Base-by-base conservation (phyloP, 768 basidiomycete species). In the Sutorius australiensis region DNA sequence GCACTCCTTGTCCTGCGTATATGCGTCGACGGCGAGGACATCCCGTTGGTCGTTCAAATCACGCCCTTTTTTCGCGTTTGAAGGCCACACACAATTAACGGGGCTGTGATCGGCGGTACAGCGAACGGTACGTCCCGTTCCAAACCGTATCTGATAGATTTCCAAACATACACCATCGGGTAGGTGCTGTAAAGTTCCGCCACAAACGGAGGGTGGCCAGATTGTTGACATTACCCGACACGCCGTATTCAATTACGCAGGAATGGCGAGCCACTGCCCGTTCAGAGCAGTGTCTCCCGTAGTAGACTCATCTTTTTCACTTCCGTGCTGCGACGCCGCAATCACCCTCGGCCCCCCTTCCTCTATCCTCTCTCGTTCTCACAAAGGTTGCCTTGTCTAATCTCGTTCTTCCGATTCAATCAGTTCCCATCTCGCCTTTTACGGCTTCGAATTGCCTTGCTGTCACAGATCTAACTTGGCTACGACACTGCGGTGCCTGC, bases 401-500 rank as follows among this genome's bases (percentile, higher is more conserved):
- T 67, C 63, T 61, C 16, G 48, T 52, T 16, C 37, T 28, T 55
- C 60, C 38, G 62, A 63, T 62, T 57, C 51, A 45, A 17, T 28
- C 49, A 39, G 42, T 51, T 37, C 50, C 49, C 54, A 48, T 54
- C 30, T 53, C 48, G 50, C 59, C 64, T 30, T 57, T 62, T 63
- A 63, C 66, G 65, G 67, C 54, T 36, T 51, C 56, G 51, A 59
- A 44, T 56, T 48, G 32, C 48, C 49, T 49, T 61, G 59, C 60
- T 58, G 67, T 66, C 62, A 66, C 58, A 60, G 64, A 64, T 67
- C 67, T 51, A 56, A 52, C 57, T 55, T 58, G 60, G 48, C 54
- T 54, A 46, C 55, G 51, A 56, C 62, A 56, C 57, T 57, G 67
- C 67, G 51, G 67, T 71, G 69, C 67, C 59, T 67, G 62, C 54